Percentiles rank a stretch among this genome's conserved stretches.
phyloP scores from a whole-genome alignment of 345 rosid genomes.

The Aquilaria malaccensis region DNA sequence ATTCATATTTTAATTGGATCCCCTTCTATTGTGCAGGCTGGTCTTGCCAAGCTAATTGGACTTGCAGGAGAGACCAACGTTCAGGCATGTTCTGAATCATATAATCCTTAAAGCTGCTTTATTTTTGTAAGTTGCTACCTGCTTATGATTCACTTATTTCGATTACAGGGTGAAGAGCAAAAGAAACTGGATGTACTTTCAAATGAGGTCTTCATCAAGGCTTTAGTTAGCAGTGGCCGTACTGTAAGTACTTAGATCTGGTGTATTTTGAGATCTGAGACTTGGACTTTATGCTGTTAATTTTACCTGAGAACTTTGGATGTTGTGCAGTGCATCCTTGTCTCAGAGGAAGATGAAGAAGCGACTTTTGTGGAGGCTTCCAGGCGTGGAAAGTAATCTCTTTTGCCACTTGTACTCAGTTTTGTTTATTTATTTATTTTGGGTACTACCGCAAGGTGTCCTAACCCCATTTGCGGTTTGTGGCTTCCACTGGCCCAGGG shows the following conservation, averaged over 20 bases:
- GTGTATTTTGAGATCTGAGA: not conserved
- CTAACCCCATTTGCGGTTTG: no score
- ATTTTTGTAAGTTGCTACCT: not conserved
- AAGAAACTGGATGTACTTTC: constrained; percentile 97
- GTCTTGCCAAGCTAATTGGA: constrained; percentile 90
- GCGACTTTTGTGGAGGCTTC: constrained; percentile 77
- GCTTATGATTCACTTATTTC: constrained; percentile 1
- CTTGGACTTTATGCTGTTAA: not conserved
- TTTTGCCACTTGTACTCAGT: not conserved
- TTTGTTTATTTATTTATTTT: not conserved
- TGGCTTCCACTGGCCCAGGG: no score
- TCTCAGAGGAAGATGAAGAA: constrained; percentile 96
- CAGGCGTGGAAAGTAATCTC: constrained; percentile 68
- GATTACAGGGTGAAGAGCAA: constrained; percentile 88
- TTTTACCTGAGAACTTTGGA: constrained; percentile 12
- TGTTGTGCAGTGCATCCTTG: constrained; percentile 72
- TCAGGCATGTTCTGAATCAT: constrained; percentile 44
- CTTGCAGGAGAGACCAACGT: constrained; percentile 97
- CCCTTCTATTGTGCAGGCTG: constrained; percentile 55
- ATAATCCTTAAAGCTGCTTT: not conserved
- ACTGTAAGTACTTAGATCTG: constrained; percentile 46
- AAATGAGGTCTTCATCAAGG: constrained; percentile 88
- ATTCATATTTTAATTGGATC: no score
- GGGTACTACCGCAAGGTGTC: no score
- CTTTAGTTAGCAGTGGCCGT: constrained; percentile 92